phyloP scores from a whole-genome alignment of 179 eudicot genomes.

The Beta macrorhiza region DNA sequence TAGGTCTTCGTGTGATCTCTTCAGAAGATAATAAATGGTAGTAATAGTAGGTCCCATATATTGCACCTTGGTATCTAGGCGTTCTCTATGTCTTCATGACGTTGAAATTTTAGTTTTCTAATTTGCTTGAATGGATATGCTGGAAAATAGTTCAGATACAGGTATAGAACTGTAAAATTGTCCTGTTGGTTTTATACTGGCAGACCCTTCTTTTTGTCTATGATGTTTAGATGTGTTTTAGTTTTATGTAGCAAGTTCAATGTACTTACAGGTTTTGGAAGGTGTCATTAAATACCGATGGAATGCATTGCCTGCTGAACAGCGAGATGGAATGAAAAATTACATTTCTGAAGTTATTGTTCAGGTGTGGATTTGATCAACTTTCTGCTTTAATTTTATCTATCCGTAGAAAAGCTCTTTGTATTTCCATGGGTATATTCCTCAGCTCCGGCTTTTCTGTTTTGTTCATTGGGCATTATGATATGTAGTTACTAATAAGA shows the following conservation, averaged over 20 bases:
- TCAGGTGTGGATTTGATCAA: conserved; percentile 41
- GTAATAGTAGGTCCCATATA: no score
- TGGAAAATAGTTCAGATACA: background rate
- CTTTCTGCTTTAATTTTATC: background rate
- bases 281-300: conserved; percentile 96
- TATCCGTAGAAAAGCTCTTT: background rate
- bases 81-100: background rate
- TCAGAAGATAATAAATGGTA: no score
- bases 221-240: background rate
- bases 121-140: background rate
- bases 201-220: background rate
- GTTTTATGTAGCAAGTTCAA: no score
- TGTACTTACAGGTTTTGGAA: conserved; percentile 66
- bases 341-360: conserved; percentile 94
- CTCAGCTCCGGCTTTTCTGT: background rate
- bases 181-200: background rate
- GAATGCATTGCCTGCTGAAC: conserved; percentile 94
- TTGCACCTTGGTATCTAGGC: background rate
- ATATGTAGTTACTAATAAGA: background rate
- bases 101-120: background rate
- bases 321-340: conserved; percentile 96
- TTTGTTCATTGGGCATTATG: background rate
- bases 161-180: background rate
- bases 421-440: background rate
- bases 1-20: background rate